Conservation (phyloP, 768 basidiomycete genomes). For the Suillus weaverae region DNA sequence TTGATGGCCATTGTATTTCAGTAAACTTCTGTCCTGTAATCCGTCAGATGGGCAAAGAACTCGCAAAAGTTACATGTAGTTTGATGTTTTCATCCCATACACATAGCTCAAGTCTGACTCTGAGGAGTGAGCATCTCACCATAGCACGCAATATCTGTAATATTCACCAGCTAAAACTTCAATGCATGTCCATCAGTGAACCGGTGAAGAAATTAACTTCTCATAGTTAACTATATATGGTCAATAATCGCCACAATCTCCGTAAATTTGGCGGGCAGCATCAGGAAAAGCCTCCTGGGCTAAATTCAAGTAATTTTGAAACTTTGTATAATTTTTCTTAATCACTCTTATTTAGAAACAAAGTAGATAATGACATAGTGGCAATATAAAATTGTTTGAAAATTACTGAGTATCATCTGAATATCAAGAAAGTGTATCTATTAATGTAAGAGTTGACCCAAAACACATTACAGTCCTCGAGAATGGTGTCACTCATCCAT, state of each 20-base stretch:
- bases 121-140: too few species aligned
- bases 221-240: not conserved
- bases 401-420: not conserved
- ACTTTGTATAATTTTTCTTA: not conserved
- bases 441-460: not conserved
- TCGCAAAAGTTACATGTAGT: too few species aligned
- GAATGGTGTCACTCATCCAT: slow-evolving; percentile 25
- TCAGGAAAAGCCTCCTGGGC: not conserved
- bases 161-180: too few species aligned
- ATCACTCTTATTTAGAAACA: not conserved
- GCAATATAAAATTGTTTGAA: slow-evolving; percentile 11
- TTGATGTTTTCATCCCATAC: too few species aligned
- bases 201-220: not conserved
- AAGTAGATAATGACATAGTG: not conserved
- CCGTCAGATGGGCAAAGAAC: too few species aligned
- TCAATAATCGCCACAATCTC: not conserved
- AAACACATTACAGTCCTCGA: not conserved
- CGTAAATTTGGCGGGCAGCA: not conserved
- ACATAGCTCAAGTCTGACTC: too few species aligned
- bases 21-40: too few species aligned
- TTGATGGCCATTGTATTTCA: too few species aligned
- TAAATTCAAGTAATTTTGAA: not conserved
- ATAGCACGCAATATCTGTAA: too few species aligned
- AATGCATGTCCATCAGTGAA: slow-evolving; percentile 1
- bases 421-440: not conserved